A percentile compares a stretch with the other conserved stretches of the same genome.
Evolutionary conservation across 768 basidiomycete genomes (phyloP).

Genomic region (Tulasnella sp.): DNA sequence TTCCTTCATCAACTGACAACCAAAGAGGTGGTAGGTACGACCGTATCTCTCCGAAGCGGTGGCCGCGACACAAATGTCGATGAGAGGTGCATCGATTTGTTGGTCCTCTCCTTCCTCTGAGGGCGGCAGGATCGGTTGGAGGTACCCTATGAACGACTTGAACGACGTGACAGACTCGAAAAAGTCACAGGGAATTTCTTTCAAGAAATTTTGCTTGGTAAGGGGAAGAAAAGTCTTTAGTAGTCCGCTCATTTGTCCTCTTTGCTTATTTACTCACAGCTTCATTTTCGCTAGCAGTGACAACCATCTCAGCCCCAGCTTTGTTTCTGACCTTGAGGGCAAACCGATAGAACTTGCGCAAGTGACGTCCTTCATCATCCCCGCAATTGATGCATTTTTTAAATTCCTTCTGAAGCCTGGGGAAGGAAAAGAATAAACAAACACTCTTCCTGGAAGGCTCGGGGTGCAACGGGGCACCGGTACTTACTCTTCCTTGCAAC

Average conservation of each 20-base stretch:
- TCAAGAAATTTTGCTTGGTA: not conserved
- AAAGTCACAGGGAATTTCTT: not conserved
- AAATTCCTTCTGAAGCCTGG: not conserved
- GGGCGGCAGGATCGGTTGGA: not conserved
- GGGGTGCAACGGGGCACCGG: not conserved
- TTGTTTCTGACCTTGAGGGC: not conserved
- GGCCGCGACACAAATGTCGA: not conserved
- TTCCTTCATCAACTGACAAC: conserved; percentile 3
- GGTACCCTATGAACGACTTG: not conserved
- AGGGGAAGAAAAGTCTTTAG: not conserved
- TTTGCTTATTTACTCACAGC: not conserved
- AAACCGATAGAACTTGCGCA: conserved; percentile 4
- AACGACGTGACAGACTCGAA: not conserved
- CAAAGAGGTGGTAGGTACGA: conserved; percentile 1
- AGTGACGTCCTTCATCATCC: not conserved
- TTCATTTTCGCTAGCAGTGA: not conserved
- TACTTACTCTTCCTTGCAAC: not conserved
- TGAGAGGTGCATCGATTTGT: not conserved
- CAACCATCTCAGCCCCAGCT: not conserved
- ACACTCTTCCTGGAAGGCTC: too few relatives aligned
- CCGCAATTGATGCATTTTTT: not conserved
- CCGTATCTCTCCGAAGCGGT: not conserved
- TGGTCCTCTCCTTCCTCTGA: not conserved
- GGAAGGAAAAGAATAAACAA: not conserved
- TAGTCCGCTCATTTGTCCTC: not conserved